Conservation (phyloP, 2,329 filamentous ascomycete genomes). For the Diaporthe sp. region DNA sequence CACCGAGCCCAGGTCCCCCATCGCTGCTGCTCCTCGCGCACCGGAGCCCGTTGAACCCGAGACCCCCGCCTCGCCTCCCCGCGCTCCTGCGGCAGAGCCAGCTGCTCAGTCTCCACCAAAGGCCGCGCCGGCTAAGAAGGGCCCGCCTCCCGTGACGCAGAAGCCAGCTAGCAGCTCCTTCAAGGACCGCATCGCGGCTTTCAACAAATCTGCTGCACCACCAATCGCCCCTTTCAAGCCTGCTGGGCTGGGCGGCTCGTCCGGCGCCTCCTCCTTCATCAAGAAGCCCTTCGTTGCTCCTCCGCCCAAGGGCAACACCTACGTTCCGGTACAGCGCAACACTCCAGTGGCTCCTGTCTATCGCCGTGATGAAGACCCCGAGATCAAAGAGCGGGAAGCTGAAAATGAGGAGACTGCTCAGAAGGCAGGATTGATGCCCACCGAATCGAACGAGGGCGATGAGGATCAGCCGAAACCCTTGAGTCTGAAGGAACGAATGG, state of each 20-base stretch:
- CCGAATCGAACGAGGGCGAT: slow-evolving; percentile 63
- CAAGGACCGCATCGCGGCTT: slow-evolving; percentile 95
- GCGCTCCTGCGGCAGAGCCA: slow-evolving; percentile 25
- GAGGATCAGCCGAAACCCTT: slow-evolving; percentile 93
- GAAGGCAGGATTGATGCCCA: slow-evolving; percentile 71
- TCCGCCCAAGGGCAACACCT: slow-evolving; percentile 92
- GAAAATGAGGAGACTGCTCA: slow-evolving; percentile 78
- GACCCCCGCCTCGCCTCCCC: slow-evolving; percentile 53
- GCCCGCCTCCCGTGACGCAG: slow-evolving; percentile 77
- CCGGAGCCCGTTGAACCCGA: slow-evolving; percentile 56
- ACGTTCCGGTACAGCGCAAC: slow-evolving; percentile 82
- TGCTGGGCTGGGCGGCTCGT: slow-evolving; percentile 64
- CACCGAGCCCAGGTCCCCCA: slow-evolving; percentile 44
- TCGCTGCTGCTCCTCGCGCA: slow-evolving; percentile 51
- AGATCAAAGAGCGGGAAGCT: slow-evolving; percentile 74
- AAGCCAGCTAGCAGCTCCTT: slow-evolving; percentile 86
- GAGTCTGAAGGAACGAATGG: slow-evolving; percentile 95
- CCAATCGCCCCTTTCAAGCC: slow-evolving; percentile 94
- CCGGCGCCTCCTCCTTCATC: slow-evolving; percentile 79
- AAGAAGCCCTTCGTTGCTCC: slow-evolving; percentile 98
- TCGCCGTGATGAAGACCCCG: slow-evolving; percentile 88
- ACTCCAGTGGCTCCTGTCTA: slow-evolving; percentile 82
- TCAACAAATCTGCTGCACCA: slow-evolving; percentile 90
- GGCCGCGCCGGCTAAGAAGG: slow-evolving; percentile 58
- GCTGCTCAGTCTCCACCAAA: slow-evolving; percentile 50